Evolutionary conservation across 768 basidiomycete genomes (phyloP).

Genomic region (Mycena rebaudengoi): DNA sequence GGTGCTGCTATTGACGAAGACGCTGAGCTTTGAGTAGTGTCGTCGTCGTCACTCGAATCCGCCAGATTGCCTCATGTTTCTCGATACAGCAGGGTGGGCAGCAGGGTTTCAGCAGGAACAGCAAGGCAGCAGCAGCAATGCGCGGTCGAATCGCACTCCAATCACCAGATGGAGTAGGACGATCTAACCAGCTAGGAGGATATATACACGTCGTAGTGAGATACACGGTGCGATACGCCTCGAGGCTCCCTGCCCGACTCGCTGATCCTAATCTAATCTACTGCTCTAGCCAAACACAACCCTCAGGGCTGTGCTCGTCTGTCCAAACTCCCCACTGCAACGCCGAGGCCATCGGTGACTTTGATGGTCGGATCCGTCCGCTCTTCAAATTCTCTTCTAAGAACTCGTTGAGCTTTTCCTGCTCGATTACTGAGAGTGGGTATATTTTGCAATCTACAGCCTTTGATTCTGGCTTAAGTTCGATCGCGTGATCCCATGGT

Average conservation of each 20-base stretch:
- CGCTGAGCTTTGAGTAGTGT: not conserved
- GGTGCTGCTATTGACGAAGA: not conserved
- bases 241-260: not conserved
- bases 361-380: too few species aligned
- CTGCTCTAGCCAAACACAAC: not conserved
- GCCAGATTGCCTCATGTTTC: not conserved
- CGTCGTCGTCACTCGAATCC: not conserved
- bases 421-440: too few species aligned
- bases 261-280: slow-evolving; percentile 1
- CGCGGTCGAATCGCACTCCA: not conserved
- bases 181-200: not conserved
- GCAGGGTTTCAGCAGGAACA: not conserved
- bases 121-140: not conserved
- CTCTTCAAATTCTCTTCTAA: too few species aligned
- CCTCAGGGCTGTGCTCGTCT: not conserved
- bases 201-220: not conserved
- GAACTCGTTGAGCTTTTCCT: too few species aligned
- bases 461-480: too few species aligned
- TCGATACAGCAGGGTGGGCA: too few species aligned
- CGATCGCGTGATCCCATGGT: too few species aligned
- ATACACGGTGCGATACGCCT: not conserved
- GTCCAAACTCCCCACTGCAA: not conserved
- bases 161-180: not conserved
- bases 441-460: too few species aligned
- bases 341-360: too few species aligned